These are phyloP conservation scores for Teunomyces panamensis DNA, from an alignment of 805 yeast species.

Conservation along the genomic window DNA sequence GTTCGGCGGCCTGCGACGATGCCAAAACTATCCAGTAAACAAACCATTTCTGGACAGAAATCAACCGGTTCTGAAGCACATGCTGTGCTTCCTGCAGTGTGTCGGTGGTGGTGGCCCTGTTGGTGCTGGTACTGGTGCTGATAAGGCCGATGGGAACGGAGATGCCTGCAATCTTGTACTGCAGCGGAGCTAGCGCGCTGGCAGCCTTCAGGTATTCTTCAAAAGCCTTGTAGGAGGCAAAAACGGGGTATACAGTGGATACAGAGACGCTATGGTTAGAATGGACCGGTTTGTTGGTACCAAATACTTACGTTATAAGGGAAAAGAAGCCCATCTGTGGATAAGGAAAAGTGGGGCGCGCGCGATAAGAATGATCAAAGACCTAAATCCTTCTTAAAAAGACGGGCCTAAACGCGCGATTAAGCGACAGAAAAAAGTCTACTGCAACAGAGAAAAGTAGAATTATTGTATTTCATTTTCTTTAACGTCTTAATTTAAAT, in stretches of 20 bases:
- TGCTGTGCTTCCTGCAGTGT: slow-evolving; percentile 8
- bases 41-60: slow-evolving; percentile 39
- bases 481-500: too few species aligned
- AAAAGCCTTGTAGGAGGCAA: slow-evolving; percentile 60
- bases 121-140: too few species aligned
- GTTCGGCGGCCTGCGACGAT: slow-evolving; percentile 36
- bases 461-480: too few species aligned
- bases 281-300: not conserved
- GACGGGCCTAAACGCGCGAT: too few species aligned
- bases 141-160: slow-evolving; percentile 29
- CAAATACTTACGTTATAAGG: slow-evolving; percentile 6
- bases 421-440: too few species aligned
- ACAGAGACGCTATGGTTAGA: slow-evolving; percentile 26
- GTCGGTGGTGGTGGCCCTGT: not conserved
- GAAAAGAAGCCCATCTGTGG: slow-evolving; percentile 6
- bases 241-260: slow-evolving; percentile 54
- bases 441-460: too few species aligned
- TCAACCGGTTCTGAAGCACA: slow-evolving; percentile 20
- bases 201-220: slow-evolving; percentile 36
- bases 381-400: not conserved
- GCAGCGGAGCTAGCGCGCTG: slow-evolving; percentile 25
- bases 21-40: slow-evolving; percentile 66
- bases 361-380: slow-evolving; percentile 6
- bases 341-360: not conserved
- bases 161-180: slow-evolving; percentile 36